phyloP scores from a whole-genome alignment of 163 green algal species.

The Scenedesmus sp. region DNA sequence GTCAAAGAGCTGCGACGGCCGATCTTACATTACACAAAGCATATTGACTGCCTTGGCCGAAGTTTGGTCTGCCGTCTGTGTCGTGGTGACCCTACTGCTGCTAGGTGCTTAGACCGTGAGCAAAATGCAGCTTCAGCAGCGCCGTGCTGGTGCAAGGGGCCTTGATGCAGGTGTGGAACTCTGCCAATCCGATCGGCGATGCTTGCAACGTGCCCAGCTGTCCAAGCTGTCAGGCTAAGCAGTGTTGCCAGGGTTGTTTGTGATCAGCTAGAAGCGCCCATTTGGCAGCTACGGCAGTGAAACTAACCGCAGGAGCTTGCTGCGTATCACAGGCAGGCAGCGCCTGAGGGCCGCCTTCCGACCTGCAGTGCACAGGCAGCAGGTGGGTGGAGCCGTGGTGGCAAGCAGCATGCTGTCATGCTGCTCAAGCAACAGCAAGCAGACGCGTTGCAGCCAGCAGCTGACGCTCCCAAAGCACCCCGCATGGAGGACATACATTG shows the following conservation, averaged over 20 bases:
- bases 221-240: background rate
- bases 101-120: background rate
- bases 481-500: too few relatives aligned
- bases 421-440: background rate
- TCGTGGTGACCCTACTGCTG: background rate
- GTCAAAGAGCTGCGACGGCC: background rate
- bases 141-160: background rate
- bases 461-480: background rate
- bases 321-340: background rate
- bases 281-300: background rate
- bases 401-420: slow-evolving; percentile 11
- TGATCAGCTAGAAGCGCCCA: background rate
- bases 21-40: background rate
- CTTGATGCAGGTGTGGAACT: background rate
- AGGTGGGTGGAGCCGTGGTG: background rate
- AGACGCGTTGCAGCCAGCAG: background rate
- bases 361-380: background rate
- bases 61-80: background rate
- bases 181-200: background rate
- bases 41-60: background rate
- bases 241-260: slow-evolving; percentile 4
- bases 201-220: background rate
- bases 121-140: slow-evolving; percentile 36
- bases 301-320: background rate
- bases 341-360: background rate